Evolutionary conservation across 352 stramenopile genomes (phyloP), one percentile per base, ranked within the genome.

Genomic region (Phytophthora fragariaefolia): DNA sequence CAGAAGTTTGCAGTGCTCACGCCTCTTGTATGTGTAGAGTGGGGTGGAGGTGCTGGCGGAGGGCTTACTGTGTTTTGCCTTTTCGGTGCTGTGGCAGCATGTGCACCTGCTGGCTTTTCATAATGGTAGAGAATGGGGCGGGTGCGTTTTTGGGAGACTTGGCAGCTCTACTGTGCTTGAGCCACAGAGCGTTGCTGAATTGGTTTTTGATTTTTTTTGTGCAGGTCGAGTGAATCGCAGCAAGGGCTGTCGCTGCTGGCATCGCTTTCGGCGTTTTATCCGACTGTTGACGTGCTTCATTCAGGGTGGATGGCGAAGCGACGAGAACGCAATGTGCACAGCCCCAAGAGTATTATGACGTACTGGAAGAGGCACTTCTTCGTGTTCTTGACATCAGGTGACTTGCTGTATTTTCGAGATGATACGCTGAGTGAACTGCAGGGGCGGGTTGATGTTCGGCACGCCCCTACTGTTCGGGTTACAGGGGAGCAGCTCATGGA

Each of bases 301-400:
- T 71, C 73, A 1, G 84, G 84, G 1, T 89, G 71, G 61, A 91
- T 94, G 81, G 80, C 83, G 17, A 94, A 94, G 66, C 78, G 87
- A 38, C 72, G 84, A 42, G 86, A 94, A 43, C 76, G 84, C 12
- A 94, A 87, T 10, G 81, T 85, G 0, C 86, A 92, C 60, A 83
- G 77, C 23, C 67, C 85, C 1, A 90, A 85, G 70, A 90, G 81
- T 32, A 92, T 94, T 48, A 94, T 94, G 59, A 90, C 86, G 48
- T 92, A 90, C 66, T 94, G 86, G 86, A 94, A 94, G 60, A 79
- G 84, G 7, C 86, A 92, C 56, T 94, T 82, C 50, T 93, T 94
- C 50, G 76, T 92, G 27, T 94, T 89, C 32, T 50, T 94, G 17
- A 84, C 77, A 36, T 87, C 82, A 0, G 86, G 86, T 0, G 86